A percentile compares a stretch with the other conserved stretches of the same genome.
Conservation (phyloP, 306 rosid species). For the Pterocarpus santalinus region DNA sequence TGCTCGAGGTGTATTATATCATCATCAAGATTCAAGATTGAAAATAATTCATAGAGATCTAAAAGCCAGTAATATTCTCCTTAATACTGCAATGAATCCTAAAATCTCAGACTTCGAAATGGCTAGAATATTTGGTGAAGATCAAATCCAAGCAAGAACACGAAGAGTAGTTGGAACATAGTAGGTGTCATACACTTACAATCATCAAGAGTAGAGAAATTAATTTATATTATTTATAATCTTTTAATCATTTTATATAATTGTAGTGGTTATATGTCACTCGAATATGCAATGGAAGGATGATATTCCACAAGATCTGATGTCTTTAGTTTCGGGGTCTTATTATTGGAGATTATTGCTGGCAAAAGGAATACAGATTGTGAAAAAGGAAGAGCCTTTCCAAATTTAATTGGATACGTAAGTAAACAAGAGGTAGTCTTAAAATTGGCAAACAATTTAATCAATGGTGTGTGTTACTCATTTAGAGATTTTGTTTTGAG, state of each 20-base stretch:
- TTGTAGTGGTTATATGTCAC: constrained; percentile 57
- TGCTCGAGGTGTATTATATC: constrained; percentile 55
- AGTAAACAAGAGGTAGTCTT: constrained; percentile 5
- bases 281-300: constrained; percentile 61
- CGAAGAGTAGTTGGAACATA: constrained; percentile 60
- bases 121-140: constrained; percentile 56
- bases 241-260: not conserved
- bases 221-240: not conserved
- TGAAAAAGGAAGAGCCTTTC: constrained; percentile 31
- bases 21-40: constrained; percentile 59
- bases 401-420: constrained; percentile 47
- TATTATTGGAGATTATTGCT: constrained; percentile 50
- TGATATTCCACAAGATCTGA: constrained; percentile 55
- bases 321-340: constrained; percentile 57
- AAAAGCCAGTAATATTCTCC: constrained; percentile 57
- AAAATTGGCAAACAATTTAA: not conserved
- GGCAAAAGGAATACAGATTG: constrained; percentile 41
- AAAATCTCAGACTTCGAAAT: constrained; percentile 61
- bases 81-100: constrained; percentile 50
- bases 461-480: not conserved
- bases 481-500: not conserved
- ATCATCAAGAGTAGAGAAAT: not conserved
- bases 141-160: constrained; percentile 48
- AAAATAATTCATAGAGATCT: constrained; percentile 57
- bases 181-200: constrained; percentile 32